Base-by-base conservation (phyloP, 2,329 filamentous ascomycete genomes). In the Alternaria sp. region DNA sequence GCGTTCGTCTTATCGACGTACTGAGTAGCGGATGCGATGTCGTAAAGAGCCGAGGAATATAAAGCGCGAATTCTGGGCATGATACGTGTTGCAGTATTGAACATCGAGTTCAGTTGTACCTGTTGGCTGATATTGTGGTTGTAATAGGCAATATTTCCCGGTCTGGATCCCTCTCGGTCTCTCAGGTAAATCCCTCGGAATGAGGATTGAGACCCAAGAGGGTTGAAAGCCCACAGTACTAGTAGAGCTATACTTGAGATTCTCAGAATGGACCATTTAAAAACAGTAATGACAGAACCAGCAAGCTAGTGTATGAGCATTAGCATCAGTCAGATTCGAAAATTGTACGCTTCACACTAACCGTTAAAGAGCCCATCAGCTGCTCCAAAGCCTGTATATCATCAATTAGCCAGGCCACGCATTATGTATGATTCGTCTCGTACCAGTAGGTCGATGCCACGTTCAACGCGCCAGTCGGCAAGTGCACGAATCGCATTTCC, bases 141-240 rank as follows among this genome's bases (percentile, higher is more conserved):
- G 16, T 41, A 41, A 5, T 41, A 41, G 5, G 18, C 39, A 6
- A 41, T 22, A 1, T 41, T 12, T 1, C 39, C 18, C 12, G 18
- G 12, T 12, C 39, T 18, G 2, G 9, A 41, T 22, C 54, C 58
- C 9, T 36, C 12, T 2, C 11, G 7, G 7, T 38, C 16, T 9
- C 22, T 24, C 14, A 58, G n/a, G 28, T 58, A 55, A 7, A 47
- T 38, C 2, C 42, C 54, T 18, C 58, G 54, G 8, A 64, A 64
- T 0, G 61, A 63, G 3, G 57, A 58, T 47, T 63, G 61, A 32
- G 61, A 63, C 20, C 61, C 61, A 3, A 63, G 49, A 7, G 61
- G 60, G 26, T 62, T 58, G 44, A 57, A 59, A 12, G 60, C 60
- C 60, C 57, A 63, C 3, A 65, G 36, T 1, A 54, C 6, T 5